A percentile compares a stretch with the other conserved stretches of the same genome.
Conservation (phyloP, 148 eudicot genomes). For the Linanthus parryae region DNA sequence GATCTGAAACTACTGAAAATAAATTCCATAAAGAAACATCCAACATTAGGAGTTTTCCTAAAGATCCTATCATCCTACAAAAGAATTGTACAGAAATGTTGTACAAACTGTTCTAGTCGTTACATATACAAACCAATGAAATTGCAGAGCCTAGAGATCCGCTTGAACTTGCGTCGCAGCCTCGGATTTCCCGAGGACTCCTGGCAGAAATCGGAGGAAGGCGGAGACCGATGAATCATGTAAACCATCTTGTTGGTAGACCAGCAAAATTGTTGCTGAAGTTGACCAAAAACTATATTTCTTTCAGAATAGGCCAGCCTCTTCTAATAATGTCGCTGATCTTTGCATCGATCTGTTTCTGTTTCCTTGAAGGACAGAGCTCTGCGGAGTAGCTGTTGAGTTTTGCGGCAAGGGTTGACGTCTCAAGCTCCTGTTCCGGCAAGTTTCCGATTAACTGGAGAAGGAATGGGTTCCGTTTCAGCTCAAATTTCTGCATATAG, state of each 20-base stretch:
- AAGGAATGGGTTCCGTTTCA: slow-evolving; percentile 75
- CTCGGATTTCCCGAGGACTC: not conserved
- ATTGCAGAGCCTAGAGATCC: not conserved
- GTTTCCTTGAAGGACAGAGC: slow-evolving; percentile 70
- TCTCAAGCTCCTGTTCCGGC: slow-evolving; percentile 88
- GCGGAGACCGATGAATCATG: not conserved
- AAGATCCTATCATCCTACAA: not conserved
- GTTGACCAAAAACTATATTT: slow-evolving; percentile 29
- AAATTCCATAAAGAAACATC: not conserved
- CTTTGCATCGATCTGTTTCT: slow-evolving; percentile 68
- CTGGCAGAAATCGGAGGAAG: not conserved
- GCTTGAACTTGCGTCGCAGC: not conserved
- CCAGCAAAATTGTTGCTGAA: not conserved
- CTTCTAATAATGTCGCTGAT: slow-evolving; percentile 65
- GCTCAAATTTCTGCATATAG: slow-evolving; percentile 78
- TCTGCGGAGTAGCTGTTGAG: slow-evolving; percentile 89
- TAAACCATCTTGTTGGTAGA: not conserved
- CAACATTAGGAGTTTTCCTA: not conserved
- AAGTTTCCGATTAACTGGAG: slow-evolving; percentile 92
- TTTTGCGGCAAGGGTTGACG: slow-evolving; percentile 74
- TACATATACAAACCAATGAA: not conserved
- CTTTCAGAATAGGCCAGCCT: slow-evolving; percentile 92
- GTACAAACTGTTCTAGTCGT: too few relatives aligned
- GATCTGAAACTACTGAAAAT: too few relatives aligned
- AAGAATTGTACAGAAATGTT: not conserved